These are phyloP conservation scores for Fusarium sororula DNA, from an alignment of 2,329 filamentous ascomycete genomes.

Conservation along the genomic window DNA sequence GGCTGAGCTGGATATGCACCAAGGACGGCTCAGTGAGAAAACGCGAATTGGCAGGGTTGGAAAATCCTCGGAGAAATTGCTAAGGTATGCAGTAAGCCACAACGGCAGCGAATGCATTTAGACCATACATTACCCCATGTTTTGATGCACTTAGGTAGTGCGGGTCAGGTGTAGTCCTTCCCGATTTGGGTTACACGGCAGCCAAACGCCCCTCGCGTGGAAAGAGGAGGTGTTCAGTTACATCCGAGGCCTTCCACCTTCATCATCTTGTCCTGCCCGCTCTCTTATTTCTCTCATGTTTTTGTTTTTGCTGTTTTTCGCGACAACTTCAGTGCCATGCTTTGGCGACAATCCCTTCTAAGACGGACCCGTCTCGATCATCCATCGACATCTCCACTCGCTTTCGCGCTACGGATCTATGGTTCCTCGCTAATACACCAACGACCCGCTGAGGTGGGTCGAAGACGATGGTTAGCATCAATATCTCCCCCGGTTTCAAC, in stretches of 20 bases:
- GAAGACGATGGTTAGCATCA: conserved; percentile 40
- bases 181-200: conserved; percentile 38
- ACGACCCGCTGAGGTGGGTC: conserved; percentile 37
- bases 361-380: conserved; percentile 37
- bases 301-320: neutral
- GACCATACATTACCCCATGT: conserved; percentile 15
- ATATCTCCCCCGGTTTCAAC: conserved; percentile 24
- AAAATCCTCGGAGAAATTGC: conserved; percentile 38
- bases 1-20: conserved; percentile 20
- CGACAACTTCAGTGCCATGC: conserved; percentile 40
- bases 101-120: conserved; percentile 8
- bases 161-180: conserved; percentile 18
- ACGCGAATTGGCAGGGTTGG: conserved; percentile 30
- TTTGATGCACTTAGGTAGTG: conserved; percentile 26
- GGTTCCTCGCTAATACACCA: conserved; percentile 35
- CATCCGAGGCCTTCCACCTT: conserved; percentile 14
- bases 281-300: neutral
- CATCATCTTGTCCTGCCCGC: neutral
- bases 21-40: conserved; percentile 33
- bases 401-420: conserved; percentile 32
- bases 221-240: conserved; percentile 26
- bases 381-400: conserved; percentile 32
- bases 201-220: conserved; percentile 25
- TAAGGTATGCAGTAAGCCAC: conserved; percentile 10
- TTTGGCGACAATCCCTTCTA: conserved; percentile 40